Conservation (phyloP, 2,329 filamentous ascomycete species). For the Aphanocladium album region DNA sequence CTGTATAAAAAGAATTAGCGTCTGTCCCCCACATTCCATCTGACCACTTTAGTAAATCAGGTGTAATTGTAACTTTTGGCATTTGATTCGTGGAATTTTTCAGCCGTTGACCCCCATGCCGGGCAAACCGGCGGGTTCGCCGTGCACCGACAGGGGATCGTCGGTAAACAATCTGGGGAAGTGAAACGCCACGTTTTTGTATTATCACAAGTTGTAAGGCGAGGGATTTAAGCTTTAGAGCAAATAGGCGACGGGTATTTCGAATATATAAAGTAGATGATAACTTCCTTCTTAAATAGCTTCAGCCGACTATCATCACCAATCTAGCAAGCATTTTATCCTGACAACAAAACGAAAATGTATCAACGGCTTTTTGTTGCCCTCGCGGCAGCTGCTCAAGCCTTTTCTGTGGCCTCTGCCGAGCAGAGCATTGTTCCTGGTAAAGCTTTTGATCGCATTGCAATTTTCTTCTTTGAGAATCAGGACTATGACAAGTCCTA, state of each 20-base stretch:
- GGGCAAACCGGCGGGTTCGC: not conserved
- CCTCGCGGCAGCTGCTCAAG: not conserved
- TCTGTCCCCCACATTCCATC: no score
- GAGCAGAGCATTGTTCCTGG: constrained; percentile 55
- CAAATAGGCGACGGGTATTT: not conserved
- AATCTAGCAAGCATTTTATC: not conserved
- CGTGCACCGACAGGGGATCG: not conserved
- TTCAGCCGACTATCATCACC: not conserved
- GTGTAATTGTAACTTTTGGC: no score
- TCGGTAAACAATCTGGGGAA: not conserved
- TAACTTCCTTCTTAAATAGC: not conserved
- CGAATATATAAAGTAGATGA: not conserved
- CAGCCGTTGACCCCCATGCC: not conserved
- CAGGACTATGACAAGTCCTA: constrained; percentile 61
- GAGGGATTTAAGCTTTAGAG: no score
- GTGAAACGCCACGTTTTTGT: no score
- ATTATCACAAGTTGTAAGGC: no score
- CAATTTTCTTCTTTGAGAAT: constrained; percentile 74
- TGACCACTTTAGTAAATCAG: no score
- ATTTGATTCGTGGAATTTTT: not conserved
- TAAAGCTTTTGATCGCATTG: constrained; percentile 66
- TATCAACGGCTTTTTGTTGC: not conserved
- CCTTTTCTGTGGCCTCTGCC: not conserved
- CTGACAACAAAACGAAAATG: not conserved
- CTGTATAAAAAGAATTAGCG: no score